Evolutionary conservation across 1,139 yeast species (phyloP).

Genomic region (Hyphopichia khmerensis): DNA sequence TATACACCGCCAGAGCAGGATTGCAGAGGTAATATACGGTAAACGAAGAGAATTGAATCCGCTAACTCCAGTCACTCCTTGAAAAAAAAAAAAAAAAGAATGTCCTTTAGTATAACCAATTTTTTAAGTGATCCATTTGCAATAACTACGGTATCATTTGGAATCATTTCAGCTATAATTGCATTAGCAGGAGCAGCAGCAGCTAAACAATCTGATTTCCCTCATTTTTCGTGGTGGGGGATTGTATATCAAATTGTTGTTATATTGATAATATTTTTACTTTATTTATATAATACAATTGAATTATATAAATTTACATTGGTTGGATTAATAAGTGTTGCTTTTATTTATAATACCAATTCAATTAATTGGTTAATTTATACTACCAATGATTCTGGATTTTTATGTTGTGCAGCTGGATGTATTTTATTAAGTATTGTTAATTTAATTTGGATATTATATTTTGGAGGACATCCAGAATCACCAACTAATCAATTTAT

Average conservation of each 20-base stretch:
- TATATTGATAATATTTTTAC: constrained; percentile 51
- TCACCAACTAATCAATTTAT: constrained; percentile 81
- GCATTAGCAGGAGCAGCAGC: constrained; percentile 87
- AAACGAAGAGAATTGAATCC: too few species aligned
- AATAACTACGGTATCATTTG: constrained; percentile 61
- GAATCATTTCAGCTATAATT: constrained; percentile 73
- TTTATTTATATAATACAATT: constrained; percentile 67
- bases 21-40: too few species aligned
- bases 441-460: constrained; percentile 78
- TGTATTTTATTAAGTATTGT: constrained; percentile 78
- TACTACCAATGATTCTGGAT: constrained; percentile 54
- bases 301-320: constrained; percentile 70
- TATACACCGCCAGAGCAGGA: too few species aligned
- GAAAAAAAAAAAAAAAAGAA: too few species aligned
- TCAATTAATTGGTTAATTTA: constrained; percentile 80
- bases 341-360: constrained; percentile 81
- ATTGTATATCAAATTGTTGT: constrained; percentile 75
- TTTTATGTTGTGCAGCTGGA: constrained; percentile 91
- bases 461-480: constrained; percentile 80
- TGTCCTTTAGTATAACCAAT: constrained; percentile 49
- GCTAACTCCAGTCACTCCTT: background rate
- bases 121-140: constrained; percentile 71
- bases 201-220: constrained; percentile 51
- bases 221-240: constrained; percentile 97
- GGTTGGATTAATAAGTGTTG: constrained; percentile 58